A percentile compares a stretch with the other conserved stretches of the same genome.
These are phyloP conservation scores for Colletotrichum truncatum DNA, from an alignment of 2,329 filamentous ascomycete genomes.

Conservation along the genomic window DNA sequence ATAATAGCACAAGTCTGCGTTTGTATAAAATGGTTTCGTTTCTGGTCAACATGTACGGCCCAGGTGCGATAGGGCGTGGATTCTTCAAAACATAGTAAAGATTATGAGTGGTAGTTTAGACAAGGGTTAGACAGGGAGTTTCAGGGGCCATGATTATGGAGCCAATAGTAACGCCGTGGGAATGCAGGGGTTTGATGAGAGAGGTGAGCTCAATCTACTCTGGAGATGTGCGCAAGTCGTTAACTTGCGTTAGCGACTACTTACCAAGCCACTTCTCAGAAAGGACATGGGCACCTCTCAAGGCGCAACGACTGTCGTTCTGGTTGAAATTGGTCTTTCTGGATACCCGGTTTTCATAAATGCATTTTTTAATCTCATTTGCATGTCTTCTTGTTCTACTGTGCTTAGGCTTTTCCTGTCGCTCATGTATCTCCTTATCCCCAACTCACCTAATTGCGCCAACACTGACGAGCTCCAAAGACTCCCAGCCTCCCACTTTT, in stretches of 20 bases:
- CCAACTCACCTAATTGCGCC: slow-evolving; percentile 29
- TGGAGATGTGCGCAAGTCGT: slow-evolving; percentile 30
- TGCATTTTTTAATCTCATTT: neutral
- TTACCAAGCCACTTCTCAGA: neutral
- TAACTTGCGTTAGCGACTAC: slow-evolving; percentile 37
- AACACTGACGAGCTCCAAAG: slow-evolving; percentile 18
- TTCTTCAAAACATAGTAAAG: slow-evolving; percentile 2
- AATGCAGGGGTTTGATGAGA: slow-evolving; percentile 29
- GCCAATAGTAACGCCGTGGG: slow-evolving; percentile 23
- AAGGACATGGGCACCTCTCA: neutral
- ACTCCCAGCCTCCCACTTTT: slow-evolving; percentile 32
- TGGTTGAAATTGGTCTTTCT: neutral
- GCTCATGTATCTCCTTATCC: slow-evolving; percentile 33
- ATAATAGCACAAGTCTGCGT: neutral
- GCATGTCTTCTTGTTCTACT: neutral
- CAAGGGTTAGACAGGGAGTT: slow-evolving; percentile 28
- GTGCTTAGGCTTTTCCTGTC: neutral
- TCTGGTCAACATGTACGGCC: slow-evolving; percentile 1
- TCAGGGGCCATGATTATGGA: slow-evolving; percentile 17
- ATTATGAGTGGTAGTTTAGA: slow-evolving; percentile 22
- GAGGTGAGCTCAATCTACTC: slow-evolving; percentile 25
- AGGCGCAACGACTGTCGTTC: slow-evolving; percentile 2
- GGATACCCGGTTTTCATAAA: slow-evolving; percentile 24
- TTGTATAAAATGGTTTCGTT: neutral
- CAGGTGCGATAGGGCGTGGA: slow-evolving; percentile 5